Base-by-base conservation (phyloP, 2,329 filamentous ascomycete species). In the Cercospora citrullina region DNA sequence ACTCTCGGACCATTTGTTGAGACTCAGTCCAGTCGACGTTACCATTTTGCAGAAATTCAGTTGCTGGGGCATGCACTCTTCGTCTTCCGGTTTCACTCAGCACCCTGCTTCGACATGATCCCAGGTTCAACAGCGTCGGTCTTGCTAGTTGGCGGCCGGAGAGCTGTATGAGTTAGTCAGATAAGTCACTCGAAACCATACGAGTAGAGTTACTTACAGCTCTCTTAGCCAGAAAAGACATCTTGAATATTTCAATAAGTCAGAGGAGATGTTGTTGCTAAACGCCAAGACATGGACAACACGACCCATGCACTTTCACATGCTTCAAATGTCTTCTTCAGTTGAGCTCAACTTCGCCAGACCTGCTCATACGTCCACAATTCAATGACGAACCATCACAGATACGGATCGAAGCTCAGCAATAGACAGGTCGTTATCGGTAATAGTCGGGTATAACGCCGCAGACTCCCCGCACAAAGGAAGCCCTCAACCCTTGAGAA, bases 1-100 rank as follows among this genome's bases (percentile, higher is more conserved):
- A 77, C 63, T 81, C 79, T 39, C 82, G 80, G 5, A 84, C 81
- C 1, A 77, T 77, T 23, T 76, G 70, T 73, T 82, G 81, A 2
- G 79, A 79, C 18, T 81, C 79, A 2, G 76, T 81, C 65, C 80
- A 77, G 69, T 81, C 81, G 3, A 79, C 65, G 57, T 72, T 74
- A 59, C 74, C 72, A n/a, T 65, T 69, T 26, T 74, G 75, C 3
- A 77, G 67, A 45, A 75, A 76, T 65, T 77, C 75, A 16, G 74
- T 76, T 9, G 72, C 74, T 61, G 68, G 67, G 8, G 64, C 68
- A 51, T 72, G 70, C 12, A 70, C 67, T 16, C 28, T 18, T 18
- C 61, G 42, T 21, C 48, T 45, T 10, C 26, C 28, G 10, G n/a
- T 57, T 5, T 36, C 31, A 2, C 26, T 12, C 30, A 59, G 8